Conservation (phyloP, 257 asterid species). For the Rauvolfia tetraphylla region DNA sequence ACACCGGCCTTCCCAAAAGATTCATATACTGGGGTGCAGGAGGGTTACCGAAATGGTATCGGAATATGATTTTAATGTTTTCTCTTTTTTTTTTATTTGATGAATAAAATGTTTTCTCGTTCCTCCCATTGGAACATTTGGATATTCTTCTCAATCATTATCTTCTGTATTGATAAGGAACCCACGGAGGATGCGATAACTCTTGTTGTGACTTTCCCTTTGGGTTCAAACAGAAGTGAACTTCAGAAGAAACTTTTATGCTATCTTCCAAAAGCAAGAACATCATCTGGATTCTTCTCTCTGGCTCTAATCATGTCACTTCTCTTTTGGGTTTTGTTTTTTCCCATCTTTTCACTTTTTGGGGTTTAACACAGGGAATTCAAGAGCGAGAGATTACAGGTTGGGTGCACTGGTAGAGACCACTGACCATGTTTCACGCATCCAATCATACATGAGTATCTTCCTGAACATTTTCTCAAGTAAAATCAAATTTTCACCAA, state of each 20-base stretch:
- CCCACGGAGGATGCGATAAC: conserved; percentile 13
- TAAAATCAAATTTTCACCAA: neutral
- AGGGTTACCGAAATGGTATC: conserved; percentile 13
- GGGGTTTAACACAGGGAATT: neutral
- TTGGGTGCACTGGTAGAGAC: neutral
- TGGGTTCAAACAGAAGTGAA: conserved; percentile 25
- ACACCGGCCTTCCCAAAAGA: conserved; percentile 13
- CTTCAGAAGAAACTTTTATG: conserved; percentile 21
- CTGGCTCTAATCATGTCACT: neutral
- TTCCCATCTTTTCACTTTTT: neutral
- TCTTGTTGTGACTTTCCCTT: neutral
- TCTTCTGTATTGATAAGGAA: conserved; percentile 30
- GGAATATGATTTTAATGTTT: conserved; percentile 10
- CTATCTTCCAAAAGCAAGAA: conserved; percentile 21
- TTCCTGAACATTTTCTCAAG: neutral
- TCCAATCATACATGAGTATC: neutral
- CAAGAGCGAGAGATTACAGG: neutral
- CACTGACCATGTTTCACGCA: neutral
- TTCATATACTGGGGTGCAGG: conserved; percentile 5
- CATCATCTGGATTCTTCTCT: conserved; percentile 9
- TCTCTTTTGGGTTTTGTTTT: neutral
- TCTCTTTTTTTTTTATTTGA: no score
- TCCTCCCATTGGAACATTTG: conserved; percentile 19
- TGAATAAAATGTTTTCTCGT: neutral
- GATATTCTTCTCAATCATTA: conserved; percentile 11